A percentile compares a stretch with the other conserved stretches of the same genome.
Conservation (phyloP, 768 basidiomycete genomes). For the Suillus lakei region DNA sequence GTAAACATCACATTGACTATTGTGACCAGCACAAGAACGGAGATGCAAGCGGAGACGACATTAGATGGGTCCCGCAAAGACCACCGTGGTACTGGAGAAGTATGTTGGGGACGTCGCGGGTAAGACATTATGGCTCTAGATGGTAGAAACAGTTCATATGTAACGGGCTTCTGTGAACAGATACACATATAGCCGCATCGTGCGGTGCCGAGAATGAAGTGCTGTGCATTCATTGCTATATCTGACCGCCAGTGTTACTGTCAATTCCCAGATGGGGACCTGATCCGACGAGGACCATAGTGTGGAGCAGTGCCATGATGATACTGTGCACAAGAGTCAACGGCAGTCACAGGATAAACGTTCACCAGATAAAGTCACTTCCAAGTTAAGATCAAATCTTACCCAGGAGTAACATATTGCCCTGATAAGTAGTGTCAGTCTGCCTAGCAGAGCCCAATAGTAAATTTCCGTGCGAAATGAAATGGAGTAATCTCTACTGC, state of each 20-base stretch:
- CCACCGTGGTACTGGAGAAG: background rate
- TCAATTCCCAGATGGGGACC: background rate
- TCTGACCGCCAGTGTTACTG: background rate
- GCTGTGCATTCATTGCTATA: background rate
- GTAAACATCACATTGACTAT: conserved; percentile 27
- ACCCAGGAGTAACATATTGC: background rate
- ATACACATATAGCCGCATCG: conserved; percentile 4
- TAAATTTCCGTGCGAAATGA: conserved; percentile 1
- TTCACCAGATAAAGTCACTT: background rate
- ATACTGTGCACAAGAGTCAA: background rate
- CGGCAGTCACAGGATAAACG: background rate
- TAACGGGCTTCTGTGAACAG: background rate
- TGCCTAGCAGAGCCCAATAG: background rate
- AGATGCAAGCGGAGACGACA: conserved; percentile 20
- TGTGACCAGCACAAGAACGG: conserved; percentile 25
- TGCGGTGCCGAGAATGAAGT: background rate
- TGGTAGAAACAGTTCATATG: background rate
- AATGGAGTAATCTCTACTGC: background rate
- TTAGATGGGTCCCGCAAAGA: conserved; percentile 3
- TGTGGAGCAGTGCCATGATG: background rate
- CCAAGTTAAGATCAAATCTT: background rate
- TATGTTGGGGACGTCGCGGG: background rate
- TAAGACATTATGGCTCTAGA: conserved; percentile 1
- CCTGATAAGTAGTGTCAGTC: background rate
- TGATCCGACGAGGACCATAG: background rate